Base-by-base conservation (phyloP, 169 alveolate species). In the Hepatocystis sp. region DNA sequence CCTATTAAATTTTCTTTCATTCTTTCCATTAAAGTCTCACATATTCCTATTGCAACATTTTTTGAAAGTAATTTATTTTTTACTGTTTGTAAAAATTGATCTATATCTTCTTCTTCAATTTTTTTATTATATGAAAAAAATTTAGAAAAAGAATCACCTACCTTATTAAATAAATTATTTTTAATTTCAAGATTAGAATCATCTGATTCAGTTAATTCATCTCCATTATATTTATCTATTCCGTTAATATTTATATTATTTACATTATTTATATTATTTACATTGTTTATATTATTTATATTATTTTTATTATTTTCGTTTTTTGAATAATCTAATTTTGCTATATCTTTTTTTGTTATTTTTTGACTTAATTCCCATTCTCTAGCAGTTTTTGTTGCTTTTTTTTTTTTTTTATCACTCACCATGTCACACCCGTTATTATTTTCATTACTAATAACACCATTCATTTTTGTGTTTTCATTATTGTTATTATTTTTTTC, bases 11-110 rank as follows among this genome's bases (percentile, higher is more conserved):
- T 93, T 40, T 85, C 92, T 53, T 92, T 92, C 11, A 97, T 95
- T 25, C 94, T 90, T 27, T 94, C 94, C 56, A 97, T 94, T 52
- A 97, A 58, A 30, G 93, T 92, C 53, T 94, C 92, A 15, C 98
- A 96, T 34, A 97, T 95, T 66, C 94, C 97, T 60, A 92, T 86
- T 2, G 98, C 98, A 7, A 97, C 98, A 91, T 97, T 97, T 85
- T 96, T 97, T 55, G 93, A 95, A 85, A 96, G 89, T 7, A 97
- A 88, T 44, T 90, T 84, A 23, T 91, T 90, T 64, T 93, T 91
- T 65, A 97, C 92, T 21, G 90, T 88, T 34, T 93, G 95, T 84
- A 96, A 44, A 8, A 96, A 91, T n/a, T 96, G 96, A 19, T 92
- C 90, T 11, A 97, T 84, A 84, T 95, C 98, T 58, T 90, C 95